phyloP scores from a whole-genome alignment of 441 rosid species.

The Theobroma grandiflorum region DNA sequence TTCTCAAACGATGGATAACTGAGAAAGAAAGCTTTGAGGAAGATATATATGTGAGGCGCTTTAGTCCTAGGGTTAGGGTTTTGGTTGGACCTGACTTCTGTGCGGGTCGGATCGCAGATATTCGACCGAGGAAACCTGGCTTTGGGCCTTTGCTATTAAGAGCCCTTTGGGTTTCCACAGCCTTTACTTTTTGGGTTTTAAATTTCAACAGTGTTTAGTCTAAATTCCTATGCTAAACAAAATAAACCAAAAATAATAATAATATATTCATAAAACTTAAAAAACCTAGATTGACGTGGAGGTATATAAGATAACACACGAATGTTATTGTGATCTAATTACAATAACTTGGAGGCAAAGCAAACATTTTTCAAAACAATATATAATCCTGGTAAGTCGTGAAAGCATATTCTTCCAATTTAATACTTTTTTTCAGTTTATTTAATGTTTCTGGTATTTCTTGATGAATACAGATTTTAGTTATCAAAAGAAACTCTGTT shows the following conservation, averaged over 20 bases:
- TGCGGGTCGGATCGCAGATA: slow-evolving; percentile 1
- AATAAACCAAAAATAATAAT: too few species aligned
- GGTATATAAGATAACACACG: too few species aligned
- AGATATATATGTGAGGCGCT: not conserved
- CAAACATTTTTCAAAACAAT: not conserved
- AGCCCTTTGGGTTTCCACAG: too few species aligned
- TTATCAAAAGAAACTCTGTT: not conserved
- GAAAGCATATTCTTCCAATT: not conserved
- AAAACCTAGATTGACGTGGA: too few species aligned
- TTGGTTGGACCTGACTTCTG: not conserved
- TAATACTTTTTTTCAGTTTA: too few species aligned
- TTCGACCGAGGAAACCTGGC: not conserved
- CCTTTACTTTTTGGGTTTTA: too few species aligned
- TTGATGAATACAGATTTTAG: not conserved
- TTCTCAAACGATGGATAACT: slow-evolving; percentile 11
- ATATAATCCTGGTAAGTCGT: not conserved
- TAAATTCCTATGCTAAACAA: too few species aligned
- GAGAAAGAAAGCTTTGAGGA: not conserved
- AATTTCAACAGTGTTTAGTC: too few species aligned
- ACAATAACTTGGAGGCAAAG: not conserved
- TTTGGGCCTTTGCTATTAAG: not conserved
- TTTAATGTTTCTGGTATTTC: not conserved
- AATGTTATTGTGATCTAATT: too few species aligned
- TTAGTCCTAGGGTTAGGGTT: slow-evolving; percentile 31
- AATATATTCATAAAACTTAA: too few species aligned